phyloP scores from a whole-genome alignment of 148 eudicot species.

The Chenopodium berlandieri region DNA sequence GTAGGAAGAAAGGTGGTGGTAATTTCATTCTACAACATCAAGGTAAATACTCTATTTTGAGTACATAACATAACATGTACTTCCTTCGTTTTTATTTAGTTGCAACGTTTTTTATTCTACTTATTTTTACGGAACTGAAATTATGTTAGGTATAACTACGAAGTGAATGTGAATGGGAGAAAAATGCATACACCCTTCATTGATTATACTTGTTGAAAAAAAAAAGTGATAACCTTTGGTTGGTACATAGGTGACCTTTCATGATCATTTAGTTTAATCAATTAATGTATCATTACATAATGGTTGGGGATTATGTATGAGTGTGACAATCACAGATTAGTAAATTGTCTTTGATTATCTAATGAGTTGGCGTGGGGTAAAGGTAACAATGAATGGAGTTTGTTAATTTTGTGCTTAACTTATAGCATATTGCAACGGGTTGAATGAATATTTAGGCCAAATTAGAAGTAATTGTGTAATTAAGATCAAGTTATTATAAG shows the following conservation, averaged over 20 bases:
- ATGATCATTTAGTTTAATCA: not conserved
- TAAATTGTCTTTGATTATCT: not conserved
- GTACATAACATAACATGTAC: too few relatives aligned
- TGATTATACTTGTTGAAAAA: not conserved
- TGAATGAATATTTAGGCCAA: not conserved
- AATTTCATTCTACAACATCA: constrained; percentile 12
- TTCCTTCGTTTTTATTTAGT: too few relatives aligned
- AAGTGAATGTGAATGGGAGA: not conserved
- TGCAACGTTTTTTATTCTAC: too few relatives aligned
- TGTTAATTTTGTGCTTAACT: not conserved
- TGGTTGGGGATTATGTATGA: not conserved
- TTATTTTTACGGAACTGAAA: not conserved
- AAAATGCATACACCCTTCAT: too few relatives aligned
- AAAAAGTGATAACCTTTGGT: not conserved
- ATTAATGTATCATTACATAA: not conserved
- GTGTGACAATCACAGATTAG: too few relatives aligned
- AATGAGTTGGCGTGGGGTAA: not conserved
- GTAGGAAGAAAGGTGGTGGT: constrained; percentile 34
- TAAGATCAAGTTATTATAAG: not conserved
- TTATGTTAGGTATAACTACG: too few relatives aligned
- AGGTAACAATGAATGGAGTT: not conserved
- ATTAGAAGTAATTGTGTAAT: not conserved
- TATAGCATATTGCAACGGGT: not conserved
- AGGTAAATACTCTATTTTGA: constrained; percentile 12
- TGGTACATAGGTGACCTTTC: not conserved